Conservation (phyloP, 2,329 filamentous ascomycete species). For the Sarocladium strictum region DNA sequence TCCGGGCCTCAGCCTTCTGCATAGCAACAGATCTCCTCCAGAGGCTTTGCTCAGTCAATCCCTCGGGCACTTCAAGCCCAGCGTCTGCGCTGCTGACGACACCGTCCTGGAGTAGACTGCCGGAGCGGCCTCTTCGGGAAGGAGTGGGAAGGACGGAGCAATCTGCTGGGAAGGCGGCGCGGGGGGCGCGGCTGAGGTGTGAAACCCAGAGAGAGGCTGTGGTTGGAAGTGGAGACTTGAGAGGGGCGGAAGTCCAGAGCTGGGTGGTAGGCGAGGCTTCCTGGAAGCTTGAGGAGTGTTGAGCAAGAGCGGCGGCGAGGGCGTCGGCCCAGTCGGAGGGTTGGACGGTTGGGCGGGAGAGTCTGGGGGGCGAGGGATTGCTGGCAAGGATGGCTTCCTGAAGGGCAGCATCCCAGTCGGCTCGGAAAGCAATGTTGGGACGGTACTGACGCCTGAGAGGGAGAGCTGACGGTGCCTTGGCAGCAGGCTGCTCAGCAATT, state of each 20-base stretch:
- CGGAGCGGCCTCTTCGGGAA: neutral
- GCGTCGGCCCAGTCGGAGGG: conserved; percentile 32
- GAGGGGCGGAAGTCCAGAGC: conserved; percentile 10
- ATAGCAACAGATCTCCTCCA: conserved; percentile 6
- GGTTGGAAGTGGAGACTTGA: conserved; percentile 2
- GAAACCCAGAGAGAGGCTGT: neutral
- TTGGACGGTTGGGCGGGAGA: conserved; percentile 18
- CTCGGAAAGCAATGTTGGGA: conserved; percentile 9
- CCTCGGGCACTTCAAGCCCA: neutral
- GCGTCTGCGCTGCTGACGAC: neutral
- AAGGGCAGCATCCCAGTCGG: conserved; percentile 14
- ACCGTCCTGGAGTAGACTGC: neutral
- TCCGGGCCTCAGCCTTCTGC: conserved; percentile 3
- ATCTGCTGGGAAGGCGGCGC: conserved; percentile 6
- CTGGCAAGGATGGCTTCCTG: conserved; percentile 13
- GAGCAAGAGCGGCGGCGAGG: conserved; percentile 16
- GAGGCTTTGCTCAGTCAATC: conserved; percentile 3
- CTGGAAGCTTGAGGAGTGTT: conserved; percentile 20
- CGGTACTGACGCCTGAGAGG: conserved; percentile 10
- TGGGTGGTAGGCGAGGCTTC: conserved; percentile 20
- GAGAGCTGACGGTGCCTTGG: neutral
- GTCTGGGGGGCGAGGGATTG: conserved; percentile 6
- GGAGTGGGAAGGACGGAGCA: conserved; percentile 1
- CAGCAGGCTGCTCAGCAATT: neutral
- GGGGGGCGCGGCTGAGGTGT: neutral